phyloP scores from a whole-genome alignment of 768 basidiomycete genomes.

The Solioccasus polychromus region DNA sequence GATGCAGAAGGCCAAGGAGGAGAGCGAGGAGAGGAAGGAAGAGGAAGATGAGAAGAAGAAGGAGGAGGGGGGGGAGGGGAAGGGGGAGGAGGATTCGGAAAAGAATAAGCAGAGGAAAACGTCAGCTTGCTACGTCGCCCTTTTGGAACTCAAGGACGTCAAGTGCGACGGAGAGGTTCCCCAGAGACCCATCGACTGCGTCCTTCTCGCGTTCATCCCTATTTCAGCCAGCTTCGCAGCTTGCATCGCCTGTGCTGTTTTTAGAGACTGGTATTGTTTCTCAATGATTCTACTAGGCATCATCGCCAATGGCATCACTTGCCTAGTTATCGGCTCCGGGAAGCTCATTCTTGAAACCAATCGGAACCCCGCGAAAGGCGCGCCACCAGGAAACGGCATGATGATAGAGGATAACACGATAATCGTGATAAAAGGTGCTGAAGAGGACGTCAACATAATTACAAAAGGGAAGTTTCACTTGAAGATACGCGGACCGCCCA shows the following conservation, averaged over 20 bases:
- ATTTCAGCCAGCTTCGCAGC: slow-evolving; percentile 23
- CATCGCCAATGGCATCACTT: slow-evolving; percentile 30
- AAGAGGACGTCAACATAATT: slow-evolving; percentile 29
- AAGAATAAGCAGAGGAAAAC: slow-evolving; percentile 14
- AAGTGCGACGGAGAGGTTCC: slow-evolving; percentile 14
- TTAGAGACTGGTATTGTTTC: slow-evolving; percentile 31
- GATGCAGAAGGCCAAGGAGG: slow-evolving; percentile 13
- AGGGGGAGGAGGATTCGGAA: no score
- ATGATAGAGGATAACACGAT: slow-evolving; percentile 23
- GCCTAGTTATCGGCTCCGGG: slow-evolving; percentile 31
- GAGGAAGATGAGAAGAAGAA: no score
- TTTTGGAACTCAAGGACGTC: slow-evolving; percentile 23
- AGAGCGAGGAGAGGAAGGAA: no score
- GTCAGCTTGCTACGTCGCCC: slow-evolving; percentile 16
- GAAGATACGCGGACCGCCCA: slow-evolving; percentile 8
- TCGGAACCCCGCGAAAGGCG: slow-evolving; percentile 19
- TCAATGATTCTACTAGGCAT: slow-evolving; percentile 34
- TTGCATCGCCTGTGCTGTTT: slow-evolving; percentile 24
- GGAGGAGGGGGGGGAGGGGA: no score
- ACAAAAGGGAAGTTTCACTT: slow-evolving; percentile 32
- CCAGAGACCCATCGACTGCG: background rate
- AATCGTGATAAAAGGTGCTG: slow-evolving; percentile 30
- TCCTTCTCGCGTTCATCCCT: slow-evolving; percentile 22
- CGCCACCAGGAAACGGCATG: slow-evolving; percentile 32
- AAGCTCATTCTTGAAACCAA: slow-evolving; percentile 15